Evolutionary conservation across 768 basidiomycete species (phyloP).

Genomic region (Fomitopsis serialis): DNA sequence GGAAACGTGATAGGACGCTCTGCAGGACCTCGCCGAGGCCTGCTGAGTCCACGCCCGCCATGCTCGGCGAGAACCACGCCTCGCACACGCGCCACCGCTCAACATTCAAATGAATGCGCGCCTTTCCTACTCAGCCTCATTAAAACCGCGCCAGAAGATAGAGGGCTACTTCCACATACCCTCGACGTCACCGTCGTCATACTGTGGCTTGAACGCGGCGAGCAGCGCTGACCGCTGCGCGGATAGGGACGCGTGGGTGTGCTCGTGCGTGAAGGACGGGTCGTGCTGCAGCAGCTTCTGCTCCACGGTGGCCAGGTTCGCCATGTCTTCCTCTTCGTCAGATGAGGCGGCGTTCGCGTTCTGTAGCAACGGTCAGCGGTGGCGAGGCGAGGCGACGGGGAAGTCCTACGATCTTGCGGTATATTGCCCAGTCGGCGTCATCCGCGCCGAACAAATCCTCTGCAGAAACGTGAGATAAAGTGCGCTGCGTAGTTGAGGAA

Average conservation of each 20-base stretch:
- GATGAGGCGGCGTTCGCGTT: slow-evolving; percentile 69
- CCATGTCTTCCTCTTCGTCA: slow-evolving; percentile 85
- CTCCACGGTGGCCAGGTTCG: slow-evolving; percentile 69
- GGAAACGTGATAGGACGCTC: slow-evolving; percentile 71
- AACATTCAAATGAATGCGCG: slow-evolving; percentile 83
- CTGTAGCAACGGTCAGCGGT: slow-evolving; percentile 28
- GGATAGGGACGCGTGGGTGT: slow-evolving; percentile 77
- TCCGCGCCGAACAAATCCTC: slow-evolving; percentile 94
- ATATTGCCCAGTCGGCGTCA: slow-evolving; percentile 96
- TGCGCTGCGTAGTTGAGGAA: neutral
- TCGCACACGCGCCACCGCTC: slow-evolving; percentile 92
- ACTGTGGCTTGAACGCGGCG: slow-evolving; percentile 77
- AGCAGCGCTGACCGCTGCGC: slow-evolving; percentile 81
- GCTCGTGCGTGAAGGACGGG: slow-evolving; percentile 72
- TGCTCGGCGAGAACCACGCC: slow-evolving; percentile 87
- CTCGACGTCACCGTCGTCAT: slow-evolving; percentile 69
- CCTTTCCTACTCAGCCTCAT: slow-evolving; percentile 35
- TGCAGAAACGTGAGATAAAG: slow-evolving; percentile 23
- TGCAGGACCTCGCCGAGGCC: slow-evolving; percentile 92
- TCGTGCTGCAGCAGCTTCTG: slow-evolving; percentile 77
- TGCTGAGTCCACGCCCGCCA: slow-evolving; percentile 93
- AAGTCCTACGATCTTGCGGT: slow-evolving; percentile 83
- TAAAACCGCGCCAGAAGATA: neutral
- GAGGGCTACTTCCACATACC: slow-evolving; percentile 28
- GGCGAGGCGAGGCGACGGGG: neutral